phyloP scores from a whole-genome alignment of 2,329 filamentous ascomycete species.

The Rugonectria rugulosa region DNA sequence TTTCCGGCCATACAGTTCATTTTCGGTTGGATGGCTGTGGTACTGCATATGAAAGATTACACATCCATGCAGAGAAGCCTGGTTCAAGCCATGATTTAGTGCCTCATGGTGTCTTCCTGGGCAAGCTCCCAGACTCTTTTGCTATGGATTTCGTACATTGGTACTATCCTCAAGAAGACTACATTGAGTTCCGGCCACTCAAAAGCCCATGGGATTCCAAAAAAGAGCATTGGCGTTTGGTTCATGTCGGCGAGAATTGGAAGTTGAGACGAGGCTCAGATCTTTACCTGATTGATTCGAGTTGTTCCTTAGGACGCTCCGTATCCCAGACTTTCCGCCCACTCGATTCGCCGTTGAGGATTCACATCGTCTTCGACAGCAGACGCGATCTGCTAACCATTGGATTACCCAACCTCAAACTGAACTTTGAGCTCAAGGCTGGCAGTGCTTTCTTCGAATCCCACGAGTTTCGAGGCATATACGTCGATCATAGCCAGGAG shows the following conservation, averaged over 20 bases:
- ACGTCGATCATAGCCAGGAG: slow-evolving; percentile 19
- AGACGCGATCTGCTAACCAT: too few species aligned
- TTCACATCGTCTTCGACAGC: too few species aligned
- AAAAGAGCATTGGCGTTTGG: slow-evolving; percentile 29
- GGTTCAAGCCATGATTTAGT: slow-evolving; percentile 40
- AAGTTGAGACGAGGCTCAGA: not conserved
- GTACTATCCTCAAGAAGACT: slow-evolving; percentile 44
- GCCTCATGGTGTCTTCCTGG: slow-evolving; percentile 39
- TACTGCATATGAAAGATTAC: too few species aligned
- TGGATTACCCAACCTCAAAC: not conserved
- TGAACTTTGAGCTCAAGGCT: too few species aligned
- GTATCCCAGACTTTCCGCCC: too few species aligned
- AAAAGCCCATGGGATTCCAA: slow-evolving; percentile 37
- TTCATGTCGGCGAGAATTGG: slow-evolving; percentile 28
- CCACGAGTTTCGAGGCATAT: slow-evolving; percentile 24
- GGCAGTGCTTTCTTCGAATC: too few species aligned
- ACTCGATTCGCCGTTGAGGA: too few species aligned
- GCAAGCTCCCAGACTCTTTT: slow-evolving; percentile 46
- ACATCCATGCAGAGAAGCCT: slow-evolving; percentile 38
- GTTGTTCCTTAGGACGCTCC: too few species aligned
- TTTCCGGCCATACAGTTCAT: too few species aligned
- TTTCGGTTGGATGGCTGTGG: too few species aligned
- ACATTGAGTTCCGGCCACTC: slow-evolving; percentile 44
- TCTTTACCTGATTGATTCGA: too few species aligned
- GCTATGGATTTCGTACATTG: slow-evolving; percentile 54